Conservation (phyloP, 345 rosid species). For the Salix purpurea region DNA sequence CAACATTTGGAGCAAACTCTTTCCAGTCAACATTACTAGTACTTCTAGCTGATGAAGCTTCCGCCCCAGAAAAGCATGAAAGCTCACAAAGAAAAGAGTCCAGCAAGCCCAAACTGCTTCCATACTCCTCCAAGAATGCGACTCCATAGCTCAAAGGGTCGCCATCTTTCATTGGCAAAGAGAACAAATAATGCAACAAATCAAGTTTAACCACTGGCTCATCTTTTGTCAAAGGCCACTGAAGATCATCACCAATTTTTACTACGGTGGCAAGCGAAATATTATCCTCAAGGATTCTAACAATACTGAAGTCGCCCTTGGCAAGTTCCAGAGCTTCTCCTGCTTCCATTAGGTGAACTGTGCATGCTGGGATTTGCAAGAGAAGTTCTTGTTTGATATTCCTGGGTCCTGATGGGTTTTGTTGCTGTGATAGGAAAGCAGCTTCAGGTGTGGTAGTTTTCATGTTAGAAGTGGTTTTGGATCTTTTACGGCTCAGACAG, state of each 20-base stretch:
- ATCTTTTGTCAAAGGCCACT: slow-evolving; percentile 88
- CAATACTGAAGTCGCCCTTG: slow-evolving; percentile 56
- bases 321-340: slow-evolving; percentile 79
- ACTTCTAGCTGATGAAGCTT: slow-evolving; percentile 18
- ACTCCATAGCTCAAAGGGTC: slow-evolving; percentile 80
- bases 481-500: slow-evolving; percentile 36
- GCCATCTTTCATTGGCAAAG: slow-evolving; percentile 71
- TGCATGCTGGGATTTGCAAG: slow-evolving; percentile 60
- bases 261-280: slow-evolving; percentile 61
- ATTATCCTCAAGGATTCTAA: slow-evolving; percentile 45
- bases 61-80: slow-evolving; percentile 58
- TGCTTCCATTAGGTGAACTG: slow-evolving; percentile 62
- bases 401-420: slow-evolving; percentile 26
- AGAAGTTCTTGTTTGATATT: slow-evolving; percentile 43
- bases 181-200: slow-evolving; percentile 62
- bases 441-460: slow-evolving; percentile 2
- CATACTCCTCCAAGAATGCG: slow-evolving; percentile 43
- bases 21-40: slow-evolving; percentile 52
- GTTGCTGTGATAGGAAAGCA: slow-evolving; percentile 7
- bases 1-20: slow-evolving; percentile 79
- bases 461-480: slow-evolving; percentile 25
- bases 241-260: slow-evolving; percentile 64
- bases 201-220: slow-evolving; percentile 87
- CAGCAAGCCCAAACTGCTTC: slow-evolving; percentile 34
- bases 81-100: slow-evolving; percentile 62